phyloP scores from a whole-genome alignment of 371 early-diverging fungal genomes.

The Mortierella sp. region DNA sequence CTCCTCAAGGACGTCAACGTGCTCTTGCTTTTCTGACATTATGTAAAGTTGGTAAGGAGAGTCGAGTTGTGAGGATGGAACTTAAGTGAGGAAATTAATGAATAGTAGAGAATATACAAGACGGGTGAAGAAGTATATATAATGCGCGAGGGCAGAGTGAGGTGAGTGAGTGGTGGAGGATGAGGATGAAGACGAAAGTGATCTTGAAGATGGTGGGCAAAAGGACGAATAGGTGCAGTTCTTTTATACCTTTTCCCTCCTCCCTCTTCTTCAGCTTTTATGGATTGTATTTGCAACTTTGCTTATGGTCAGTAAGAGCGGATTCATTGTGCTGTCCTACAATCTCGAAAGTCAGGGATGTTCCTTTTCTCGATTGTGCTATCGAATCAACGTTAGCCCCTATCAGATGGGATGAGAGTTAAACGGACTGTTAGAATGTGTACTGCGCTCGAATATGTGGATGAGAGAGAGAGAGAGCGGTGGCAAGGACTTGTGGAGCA shows the following conservation, averaged over 20 bases:
- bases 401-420: conserved; percentile 6
- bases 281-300: neutral
- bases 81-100: neutral
- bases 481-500: neutral
- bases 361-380: neutral
- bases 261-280: neutral
- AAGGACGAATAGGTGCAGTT: neutral
- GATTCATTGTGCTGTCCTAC: conserved; percentile 5
- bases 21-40: conserved; percentile 19
- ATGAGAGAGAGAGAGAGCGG: neutral
- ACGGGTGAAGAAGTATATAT: neutral
- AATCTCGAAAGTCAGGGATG: conserved; percentile 5
- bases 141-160: neutral
- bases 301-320: neutral
- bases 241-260: conserved; percentile 18
- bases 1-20: conserved; percentile 14
- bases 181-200: conserved; percentile 10
- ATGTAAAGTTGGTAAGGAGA: neutral
- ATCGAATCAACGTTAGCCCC: conserved; percentile 15
- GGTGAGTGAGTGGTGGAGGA: neutral
- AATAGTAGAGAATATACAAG: neutral
- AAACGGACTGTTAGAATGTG: neutral
- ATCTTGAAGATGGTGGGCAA: conserved; percentile 13
- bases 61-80: neutral
- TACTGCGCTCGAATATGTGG: neutral